phyloP scores from a whole-genome alignment of 2,329 filamentous ascomycete species.

The Grosmannia huntii region DNA sequence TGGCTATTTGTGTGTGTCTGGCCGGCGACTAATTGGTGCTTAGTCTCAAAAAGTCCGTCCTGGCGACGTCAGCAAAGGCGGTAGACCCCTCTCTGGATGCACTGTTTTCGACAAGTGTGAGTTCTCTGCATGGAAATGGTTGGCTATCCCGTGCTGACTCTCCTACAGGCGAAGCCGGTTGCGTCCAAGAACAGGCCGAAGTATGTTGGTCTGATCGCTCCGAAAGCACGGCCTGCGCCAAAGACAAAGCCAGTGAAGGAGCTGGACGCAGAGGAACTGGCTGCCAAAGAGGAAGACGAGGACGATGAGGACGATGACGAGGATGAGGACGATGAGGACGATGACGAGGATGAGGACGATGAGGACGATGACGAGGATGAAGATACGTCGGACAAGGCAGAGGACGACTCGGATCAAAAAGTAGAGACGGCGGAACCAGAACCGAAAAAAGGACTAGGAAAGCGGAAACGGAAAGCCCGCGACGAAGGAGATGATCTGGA shows the following conservation, averaged over 20 bases:
- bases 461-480: constrained; percentile 47
- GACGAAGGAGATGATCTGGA: constrained; percentile 60
- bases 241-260: constrained; percentile 3
- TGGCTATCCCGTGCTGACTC: background rate
- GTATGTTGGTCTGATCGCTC: constrained; percentile 20
- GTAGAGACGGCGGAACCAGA: constrained; percentile 27
- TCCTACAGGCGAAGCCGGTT: constrained; percentile 36
- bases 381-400: constrained; percentile 7
- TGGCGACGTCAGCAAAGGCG: constrained; percentile 36
- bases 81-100: constrained; percentile 58
- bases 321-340: background rate
- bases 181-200: constrained; percentile 30
- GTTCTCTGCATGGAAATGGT: background rate
- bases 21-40: background rate
- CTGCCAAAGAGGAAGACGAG: constrained; percentile 5
- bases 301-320: too few species aligned
- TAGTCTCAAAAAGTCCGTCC: constrained; percentile 6
- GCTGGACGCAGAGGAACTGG: constrained; percentile 3
- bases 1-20: background rate
- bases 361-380: constrained; percentile 17
- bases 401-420: constrained; percentile 9
- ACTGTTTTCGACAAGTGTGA: constrained; percentile 60
- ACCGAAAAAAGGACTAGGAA: constrained; percentile 37
- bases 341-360: constrained; percentile 14
- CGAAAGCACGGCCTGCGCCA: constrained; percentile 2